Conservation (phyloP, 129 eudicot species). For the Mikania micrantha region DNA sequence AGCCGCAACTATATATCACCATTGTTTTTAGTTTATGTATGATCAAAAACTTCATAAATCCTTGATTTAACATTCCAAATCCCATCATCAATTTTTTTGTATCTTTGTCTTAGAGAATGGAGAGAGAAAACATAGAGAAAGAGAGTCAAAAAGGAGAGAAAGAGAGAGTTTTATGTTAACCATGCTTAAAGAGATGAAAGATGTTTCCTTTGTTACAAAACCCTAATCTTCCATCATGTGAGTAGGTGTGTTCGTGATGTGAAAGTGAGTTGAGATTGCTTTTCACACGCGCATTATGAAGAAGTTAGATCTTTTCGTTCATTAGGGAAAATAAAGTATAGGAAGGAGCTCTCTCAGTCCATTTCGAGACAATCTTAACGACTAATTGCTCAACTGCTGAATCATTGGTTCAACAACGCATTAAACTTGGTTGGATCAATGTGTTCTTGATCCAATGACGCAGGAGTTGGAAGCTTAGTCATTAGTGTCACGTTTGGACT, state of each 20-base stretch:
- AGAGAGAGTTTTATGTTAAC: background rate
- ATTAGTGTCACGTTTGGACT: slow-evolving; percentile 73
- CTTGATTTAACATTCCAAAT: too few relatives aligned
- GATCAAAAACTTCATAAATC: too few relatives aligned
- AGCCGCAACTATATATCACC: too few relatives aligned
- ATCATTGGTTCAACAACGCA: slow-evolving; percentile 69
- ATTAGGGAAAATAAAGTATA: background rate
- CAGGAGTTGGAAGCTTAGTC: slow-evolving; percentile 70
- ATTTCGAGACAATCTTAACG: slow-evolving; percentile 43
- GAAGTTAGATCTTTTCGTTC: background rate
- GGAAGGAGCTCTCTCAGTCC: slow-evolving; percentile 74
- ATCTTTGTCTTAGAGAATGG: background rate
- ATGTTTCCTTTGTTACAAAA: background rate
- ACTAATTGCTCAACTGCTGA: slow-evolving; percentile 65
- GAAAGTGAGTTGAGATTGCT: too few relatives aligned
- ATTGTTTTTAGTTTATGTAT: too few relatives aligned
- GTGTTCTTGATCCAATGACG: slow-evolving; percentile 63
- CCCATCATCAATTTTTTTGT: background rate
- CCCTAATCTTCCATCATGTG: too few relatives aligned
- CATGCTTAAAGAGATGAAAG: background rate
- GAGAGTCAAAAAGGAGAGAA: background rate
- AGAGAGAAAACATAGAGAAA: too few relatives aligned
- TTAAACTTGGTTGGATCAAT: slow-evolving; percentile 12
- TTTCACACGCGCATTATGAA: too few relatives aligned
- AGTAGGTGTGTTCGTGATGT: too few relatives aligned